These are phyloP conservation scores for Barnettozyma sucrosica DNA, from an alignment of 805 yeast species.

Conservation along the genomic window DNA sequence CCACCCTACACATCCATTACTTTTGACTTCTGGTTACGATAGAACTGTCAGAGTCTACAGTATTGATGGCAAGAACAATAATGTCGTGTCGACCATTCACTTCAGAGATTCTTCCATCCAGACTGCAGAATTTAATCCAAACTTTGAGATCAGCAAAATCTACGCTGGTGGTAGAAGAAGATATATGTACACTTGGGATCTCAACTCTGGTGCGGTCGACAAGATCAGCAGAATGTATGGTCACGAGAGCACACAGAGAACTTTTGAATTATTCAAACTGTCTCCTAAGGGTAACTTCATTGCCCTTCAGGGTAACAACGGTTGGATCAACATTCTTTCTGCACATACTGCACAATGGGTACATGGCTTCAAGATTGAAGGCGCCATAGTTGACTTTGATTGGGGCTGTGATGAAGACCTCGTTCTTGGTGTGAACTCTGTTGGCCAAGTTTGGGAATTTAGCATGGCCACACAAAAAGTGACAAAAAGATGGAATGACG, in stretches of 20 bases:
- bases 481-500: constrained; percentile 73
- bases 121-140: constrained; percentile 60
- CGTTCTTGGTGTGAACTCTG: constrained; percentile 58
- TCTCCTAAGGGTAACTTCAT: constrained; percentile 69
- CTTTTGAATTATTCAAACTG: constrained; percentile 80
- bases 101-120: constrained; percentile 76
- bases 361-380: constrained; percentile 84
- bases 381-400: constrained; percentile 74
- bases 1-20: constrained; percentile 78
- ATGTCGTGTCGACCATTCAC: constrained; percentile 75
- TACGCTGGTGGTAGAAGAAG: constrained; percentile 89
- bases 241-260: constrained; percentile 75
- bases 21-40: constrained; percentile 91
- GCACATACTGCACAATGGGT: constrained; percentile 82
- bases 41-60: constrained; percentile 81
- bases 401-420: constrained; percentile 45
- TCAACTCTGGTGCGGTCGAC: constrained; percentile 67
- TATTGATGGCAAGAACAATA: constrained; percentile 81
- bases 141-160: constrained; percentile 40
- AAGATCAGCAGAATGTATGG: constrained; percentile 89
- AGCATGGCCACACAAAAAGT: constrained; percentile 45
- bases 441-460: constrained; percentile 92
- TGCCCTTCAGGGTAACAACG: constrained; percentile 77
- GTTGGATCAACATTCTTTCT: constrained; percentile 83
- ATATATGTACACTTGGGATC: constrained; percentile 89